Base-by-base conservation (phyloP, 345 rosid genomes). In the Erodium maritimum region DNA sequence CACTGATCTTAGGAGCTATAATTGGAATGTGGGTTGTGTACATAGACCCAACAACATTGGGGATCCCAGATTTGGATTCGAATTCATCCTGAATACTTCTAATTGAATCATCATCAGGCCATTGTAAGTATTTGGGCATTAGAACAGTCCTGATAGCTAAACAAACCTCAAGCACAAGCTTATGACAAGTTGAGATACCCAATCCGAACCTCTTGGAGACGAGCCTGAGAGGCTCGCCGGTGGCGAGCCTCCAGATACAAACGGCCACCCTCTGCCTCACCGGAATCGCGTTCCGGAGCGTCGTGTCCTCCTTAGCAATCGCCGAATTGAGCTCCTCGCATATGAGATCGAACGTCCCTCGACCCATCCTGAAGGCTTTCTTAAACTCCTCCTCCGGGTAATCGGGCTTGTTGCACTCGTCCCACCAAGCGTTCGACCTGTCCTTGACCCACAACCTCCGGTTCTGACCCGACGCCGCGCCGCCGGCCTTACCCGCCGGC, bases 181-280 rank as follows among this genome's bases (percentile, higher is more conserved):
- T 87, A 61, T 84, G 95, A 11, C 95, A 87, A 58, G 91, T 87
- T 2, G 95, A 87, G 54, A 87, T 87, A 5, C 95, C 89, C 34
- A 87, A 70, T 22, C 95, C 95, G 56, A 87, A 87, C 22, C 89
- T 73, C 42, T 84, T 87, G 0, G 91, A 87, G 0, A 87, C 89
- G 5, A 82, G 79, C 25, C 91, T 72, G 0, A 87, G 73, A 0
- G 95, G 91, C 61, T 84, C 95, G 0, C 95, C 91, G 0, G 95
- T 87, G 2, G 91, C 95, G 55, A 91, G 60, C 67, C 98, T 70
- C 96, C 96, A 91, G 29, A 91, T 67, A 25, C 98, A 91, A 20
- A 88, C 98, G 14, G 98, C 98, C 21, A 91, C 96, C 52, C 98
- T 73, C 55, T 91, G 98, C 65, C 82, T 69, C 53, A 88, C 98